These are phyloP conservation scores for Rosellinia necatrix DNA, from an alignment of 2,329 filamentous ascomycete species.

Conservation along the genomic window DNA sequence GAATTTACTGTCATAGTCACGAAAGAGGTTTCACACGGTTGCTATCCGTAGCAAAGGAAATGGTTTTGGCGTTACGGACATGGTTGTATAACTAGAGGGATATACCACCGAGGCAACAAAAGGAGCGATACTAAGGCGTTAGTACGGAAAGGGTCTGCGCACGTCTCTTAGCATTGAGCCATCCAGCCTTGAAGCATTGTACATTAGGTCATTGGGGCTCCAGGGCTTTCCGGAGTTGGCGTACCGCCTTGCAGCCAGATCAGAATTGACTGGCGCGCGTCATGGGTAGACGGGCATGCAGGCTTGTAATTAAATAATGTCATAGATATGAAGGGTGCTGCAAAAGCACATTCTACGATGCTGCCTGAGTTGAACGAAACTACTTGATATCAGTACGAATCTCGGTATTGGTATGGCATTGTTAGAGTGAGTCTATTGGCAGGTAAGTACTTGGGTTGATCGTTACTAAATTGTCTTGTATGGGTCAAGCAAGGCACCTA, in stretches of 20 bases:
- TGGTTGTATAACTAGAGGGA: constrained; percentile 40
- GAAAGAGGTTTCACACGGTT: constrained; percentile 18
- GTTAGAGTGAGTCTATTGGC: no score
- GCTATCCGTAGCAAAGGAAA: constrained; percentile 16
- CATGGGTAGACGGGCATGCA: constrained; percentile 22
- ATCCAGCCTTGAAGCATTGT: constrained; percentile 31
- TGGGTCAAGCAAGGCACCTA: no score
- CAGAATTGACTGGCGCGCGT: constrained; percentile 6
- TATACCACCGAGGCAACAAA: constrained; percentile 36
- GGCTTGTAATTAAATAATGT: constrained; percentile 23
- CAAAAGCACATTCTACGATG: background rate
- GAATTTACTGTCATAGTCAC: constrained; percentile 67
- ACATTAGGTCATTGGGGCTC: constrained; percentile 26
- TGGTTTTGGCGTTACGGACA: constrained; percentile 35
- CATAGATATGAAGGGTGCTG: constrained; percentile 22
- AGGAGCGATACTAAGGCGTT: constrained; percentile 28
- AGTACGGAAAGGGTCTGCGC: constrained; percentile 11
- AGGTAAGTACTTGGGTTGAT: no score
- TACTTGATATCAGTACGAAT: no score
- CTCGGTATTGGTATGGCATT: no score
- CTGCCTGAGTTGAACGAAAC: background rate
- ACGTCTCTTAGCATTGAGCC: constrained; percentile 17
- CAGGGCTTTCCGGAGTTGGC: constrained; percentile 14
- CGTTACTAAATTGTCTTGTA: no score
- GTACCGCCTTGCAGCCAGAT: constrained; percentile 7